These are phyloP conservation scores for Dendrobium officinale DNA, from an alignment of 106 monocot species.

Conservation along the genomic window DNA sequence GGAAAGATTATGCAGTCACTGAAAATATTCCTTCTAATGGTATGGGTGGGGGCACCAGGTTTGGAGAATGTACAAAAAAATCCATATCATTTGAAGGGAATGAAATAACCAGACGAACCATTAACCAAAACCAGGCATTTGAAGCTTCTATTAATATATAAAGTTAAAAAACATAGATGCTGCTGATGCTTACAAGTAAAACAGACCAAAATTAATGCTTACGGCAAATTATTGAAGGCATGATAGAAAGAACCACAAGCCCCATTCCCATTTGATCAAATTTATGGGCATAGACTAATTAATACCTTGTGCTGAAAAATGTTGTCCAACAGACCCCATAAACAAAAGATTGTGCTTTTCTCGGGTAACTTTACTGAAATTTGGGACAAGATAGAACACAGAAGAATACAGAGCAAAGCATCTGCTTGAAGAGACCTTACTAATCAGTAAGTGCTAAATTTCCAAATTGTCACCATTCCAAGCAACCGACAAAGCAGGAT, in stretches of 20 bases:
- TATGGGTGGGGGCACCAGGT: background rate
- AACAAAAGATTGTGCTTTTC: background rate
- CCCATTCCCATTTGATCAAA: background rate
- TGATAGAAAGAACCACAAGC: background rate
- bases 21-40: background rate
- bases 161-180: background rate
- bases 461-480: background rate
- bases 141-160: background rate
- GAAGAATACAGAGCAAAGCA: conserved; percentile 2
- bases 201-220: background rate
- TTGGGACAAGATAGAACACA: background rate
- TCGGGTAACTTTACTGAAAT: background rate
- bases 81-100: background rate
- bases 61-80: background rate
- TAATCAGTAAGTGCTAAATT: background rate
- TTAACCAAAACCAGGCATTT: background rate
- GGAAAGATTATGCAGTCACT: background rate
- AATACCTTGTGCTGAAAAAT: background rate
- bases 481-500: background rate
- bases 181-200: background rate
- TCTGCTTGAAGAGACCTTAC: background rate
- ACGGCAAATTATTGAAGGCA: background rate
- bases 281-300: background rate
- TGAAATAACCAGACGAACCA: background rate
- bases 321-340: background rate